Evolutionary conservation across 2,329 filamentous ascomycete genomes (phyloP), one percentile per base, ranked within the genome.

Genomic region (Fusarium palustre): DNA sequence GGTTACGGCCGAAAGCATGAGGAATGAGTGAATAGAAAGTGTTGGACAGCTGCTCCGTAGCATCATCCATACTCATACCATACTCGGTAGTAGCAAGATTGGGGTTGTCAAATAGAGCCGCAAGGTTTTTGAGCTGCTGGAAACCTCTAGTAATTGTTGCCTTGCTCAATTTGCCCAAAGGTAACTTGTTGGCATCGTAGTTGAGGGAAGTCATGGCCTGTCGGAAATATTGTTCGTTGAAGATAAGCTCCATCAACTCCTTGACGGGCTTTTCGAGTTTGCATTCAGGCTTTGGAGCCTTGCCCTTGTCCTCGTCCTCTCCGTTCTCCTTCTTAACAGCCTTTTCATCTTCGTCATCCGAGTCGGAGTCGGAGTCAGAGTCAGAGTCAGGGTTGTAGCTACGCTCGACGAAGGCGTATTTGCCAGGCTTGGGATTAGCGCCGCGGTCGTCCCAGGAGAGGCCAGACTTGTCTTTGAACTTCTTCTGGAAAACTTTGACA

Each of bases 111-210:
- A 95, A 79, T 6, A 94, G 80, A 6, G 85, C 88, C 1, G 91
- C 87, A 6, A 97, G 84, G 39, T 93, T 87, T 74, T 96, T 95
- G 55, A 97, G 83, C 9, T 89, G 84, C 74, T 93, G 87, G 76
- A 92, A 97, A 10, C 93, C 94, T 16, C 86, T 85, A 30, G 84
- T 86, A 69, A 97, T 91, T 22, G 92, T 96, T 15, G 86, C 81
- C 74, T 94, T 93, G 83, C 92, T 93, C 25, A 97, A 85, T 76
- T 96, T 97, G 7, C 93, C 94, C 2, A 97, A 82, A 0, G 93
- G 93, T 41, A 97, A 82, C 78, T 97, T 97, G 68, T 91, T 84
- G 12, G 86, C 84, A 70, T 93, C 90, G 71, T 93, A 93, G 69
- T 92, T 91, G 69, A 93, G 82, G 2, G 86, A 82, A 2, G 79